These are phyloP conservation scores for Verticillium alfalfae DNA, from an alignment of 2,329 filamentous ascomycete species.

Conservation along the genomic window DNA sequence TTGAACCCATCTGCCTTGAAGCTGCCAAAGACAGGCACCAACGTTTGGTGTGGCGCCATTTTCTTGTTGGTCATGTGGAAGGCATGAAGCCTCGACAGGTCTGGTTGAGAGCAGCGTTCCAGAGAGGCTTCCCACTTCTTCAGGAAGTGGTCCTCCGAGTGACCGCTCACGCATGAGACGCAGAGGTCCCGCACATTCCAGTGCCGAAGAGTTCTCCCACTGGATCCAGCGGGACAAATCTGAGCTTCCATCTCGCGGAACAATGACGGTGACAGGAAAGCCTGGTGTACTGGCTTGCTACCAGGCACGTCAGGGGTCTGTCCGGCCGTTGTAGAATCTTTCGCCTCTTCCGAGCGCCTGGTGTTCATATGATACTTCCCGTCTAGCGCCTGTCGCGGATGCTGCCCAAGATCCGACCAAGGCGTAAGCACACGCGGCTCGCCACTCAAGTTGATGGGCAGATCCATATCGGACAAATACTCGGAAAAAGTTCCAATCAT, in stretches of 20 bases:
- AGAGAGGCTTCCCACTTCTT: conserved; percentile 59
- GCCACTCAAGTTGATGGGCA: conserved; percentile 77
- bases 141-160: conserved; percentile 64
- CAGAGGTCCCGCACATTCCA: conserved; percentile 65
- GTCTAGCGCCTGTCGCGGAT: conserved; percentile 16
- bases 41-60: conserved; percentile 54
- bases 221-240: conserved; percentile 59
- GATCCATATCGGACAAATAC: conserved; percentile 74
- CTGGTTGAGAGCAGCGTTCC: conserved; percentile 71
- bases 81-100: conserved; percentile 67
- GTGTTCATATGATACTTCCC: conserved; percentile 35
- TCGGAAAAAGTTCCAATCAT: conserved; percentile 69
- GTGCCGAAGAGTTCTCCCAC: conserved; percentile 49
- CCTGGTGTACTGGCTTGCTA: not conserved
- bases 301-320: conserved; percentile 1
- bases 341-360: conserved; percentile 31
- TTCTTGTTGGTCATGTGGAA: conserved; percentile 63
- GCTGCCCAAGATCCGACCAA: conserved; percentile 50
- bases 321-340: conserved; percentile 1
- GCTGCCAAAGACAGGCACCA: conserved; percentile 72
- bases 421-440: conserved; percentile 68
- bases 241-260: conserved; percentile 36
- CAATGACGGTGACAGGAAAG: conserved; percentile 12
- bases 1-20: conserved; percentile 67
- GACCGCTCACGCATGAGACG: conserved; percentile 53